These are phyloP conservation scores for Vanilla planifolia DNA, from an alignment of 106 monocot species.

Conservation along the genomic window DNA sequence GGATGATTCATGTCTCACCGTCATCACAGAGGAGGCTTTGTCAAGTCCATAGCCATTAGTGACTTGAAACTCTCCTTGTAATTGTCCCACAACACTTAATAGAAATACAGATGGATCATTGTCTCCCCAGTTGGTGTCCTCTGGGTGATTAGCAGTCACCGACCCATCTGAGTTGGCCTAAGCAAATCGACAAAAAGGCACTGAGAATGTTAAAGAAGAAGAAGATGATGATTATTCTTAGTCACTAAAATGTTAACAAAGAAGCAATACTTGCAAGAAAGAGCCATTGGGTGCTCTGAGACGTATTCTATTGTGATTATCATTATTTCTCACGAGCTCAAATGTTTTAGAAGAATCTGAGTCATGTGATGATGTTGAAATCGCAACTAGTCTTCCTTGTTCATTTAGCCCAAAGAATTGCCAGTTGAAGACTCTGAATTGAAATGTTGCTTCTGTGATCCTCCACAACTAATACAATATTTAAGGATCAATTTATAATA, in stretches of 20 bases:
- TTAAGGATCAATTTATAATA: too few species aligned
- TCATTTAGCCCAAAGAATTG: constrained; percentile 42
- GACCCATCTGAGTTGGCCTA: neutral
- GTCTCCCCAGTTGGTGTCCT: constrained; percentile 16
- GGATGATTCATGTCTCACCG: too few species aligned
- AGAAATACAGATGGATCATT: constrained; percentile 6
- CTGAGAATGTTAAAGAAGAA: too few species aligned
- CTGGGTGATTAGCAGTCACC: constrained; percentile 4
- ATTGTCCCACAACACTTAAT: neutral
- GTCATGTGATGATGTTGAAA: constrained; percentile 20
- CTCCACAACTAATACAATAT: constrained; percentile 27
- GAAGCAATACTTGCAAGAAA: constrained; percentile 58
- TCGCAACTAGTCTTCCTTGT: constrained; percentile 9
- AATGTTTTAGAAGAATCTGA: constrained; percentile 35
- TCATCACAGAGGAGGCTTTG: neutral
- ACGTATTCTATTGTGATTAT: constrained; percentile 27
- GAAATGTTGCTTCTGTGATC: constrained; percentile 24
- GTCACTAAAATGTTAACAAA: too few species aligned
- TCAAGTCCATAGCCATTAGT: constrained; percentile 11
- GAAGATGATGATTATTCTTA: too few species aligned
- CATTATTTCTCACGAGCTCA: constrained; percentile 35
- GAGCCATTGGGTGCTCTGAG: constrained; percentile 52
- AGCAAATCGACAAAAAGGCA: too few species aligned
- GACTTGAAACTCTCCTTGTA: constrained; percentile 14
- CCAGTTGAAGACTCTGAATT: constrained; percentile 39